phyloP scores from a whole-genome alignment of 768 basidiomycete species.

The Mycena chlorophos region DNA sequence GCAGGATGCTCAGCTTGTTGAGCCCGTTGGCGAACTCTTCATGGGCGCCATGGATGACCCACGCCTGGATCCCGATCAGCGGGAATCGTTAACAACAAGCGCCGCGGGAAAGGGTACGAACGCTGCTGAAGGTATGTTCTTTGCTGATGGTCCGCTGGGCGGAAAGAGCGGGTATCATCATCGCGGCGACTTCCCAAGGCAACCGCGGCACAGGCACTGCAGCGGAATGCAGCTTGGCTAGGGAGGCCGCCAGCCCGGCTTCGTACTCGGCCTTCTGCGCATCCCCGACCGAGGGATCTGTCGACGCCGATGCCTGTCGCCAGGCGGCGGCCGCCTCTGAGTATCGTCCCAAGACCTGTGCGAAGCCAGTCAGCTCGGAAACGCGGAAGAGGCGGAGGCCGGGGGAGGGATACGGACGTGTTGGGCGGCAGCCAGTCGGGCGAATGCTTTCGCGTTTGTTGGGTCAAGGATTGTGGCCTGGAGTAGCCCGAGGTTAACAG shows the following conservation, averaged over 20 bases:
- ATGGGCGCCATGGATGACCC: conserved; percentile 22
- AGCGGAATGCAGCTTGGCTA: background rate
- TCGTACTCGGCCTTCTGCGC: conserved; percentile 19
- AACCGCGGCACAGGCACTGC: conserved; percentile 1
- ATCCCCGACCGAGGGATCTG: conserved; percentile 8
- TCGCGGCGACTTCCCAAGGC: conserved; percentile 23
- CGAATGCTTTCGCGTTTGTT: conserved; percentile 23
- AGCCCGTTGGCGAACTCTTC: conserved; percentile 19
- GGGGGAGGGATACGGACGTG: too few species aligned
- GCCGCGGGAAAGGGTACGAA: background rate
- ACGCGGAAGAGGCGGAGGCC: background rate
- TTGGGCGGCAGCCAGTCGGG: conserved; percentile 17
- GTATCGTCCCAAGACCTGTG: conserved; percentile 9
- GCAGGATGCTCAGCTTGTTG: conserved; percentile 4
- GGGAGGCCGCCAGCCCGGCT: conserved; percentile 6
- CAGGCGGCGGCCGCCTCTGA: conserved; percentile 10
- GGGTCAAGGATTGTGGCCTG: conserved; percentile 28
- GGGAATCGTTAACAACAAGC: background rate
- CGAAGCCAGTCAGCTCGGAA: background rate
- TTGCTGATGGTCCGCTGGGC: conserved; percentile 4
- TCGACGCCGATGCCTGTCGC: conserved; percentile 17
- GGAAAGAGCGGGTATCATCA: conserved; percentile 9
- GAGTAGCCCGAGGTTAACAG: background rate
- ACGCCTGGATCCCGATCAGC: conserved; percentile 16
- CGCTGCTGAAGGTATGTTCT: conserved; percentile 6